Conservation (phyloP, 768 basidiomycete species). For the Butyriboletus loyo region DNA sequence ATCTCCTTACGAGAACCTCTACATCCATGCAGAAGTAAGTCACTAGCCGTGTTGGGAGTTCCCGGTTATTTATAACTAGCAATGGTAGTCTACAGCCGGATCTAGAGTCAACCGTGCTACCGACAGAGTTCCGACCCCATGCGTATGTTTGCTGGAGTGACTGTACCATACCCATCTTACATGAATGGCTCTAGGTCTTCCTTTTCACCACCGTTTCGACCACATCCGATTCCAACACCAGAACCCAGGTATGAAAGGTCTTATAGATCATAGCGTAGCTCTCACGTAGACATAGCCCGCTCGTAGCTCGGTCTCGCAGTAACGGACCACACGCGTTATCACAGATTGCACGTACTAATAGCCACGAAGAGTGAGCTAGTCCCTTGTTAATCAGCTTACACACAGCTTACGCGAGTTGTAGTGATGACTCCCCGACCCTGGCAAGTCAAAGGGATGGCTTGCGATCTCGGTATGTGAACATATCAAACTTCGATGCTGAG, state of each 20-base stretch:
- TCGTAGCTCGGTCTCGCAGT: conserved; percentile 18
- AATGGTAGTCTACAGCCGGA: conserved; percentile 4
- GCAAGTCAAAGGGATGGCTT: background rate
- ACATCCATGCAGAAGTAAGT: conserved; percentile 20
- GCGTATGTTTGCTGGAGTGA: conserved; percentile 16
- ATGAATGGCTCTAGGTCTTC: conserved; percentile 10
- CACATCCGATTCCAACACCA: conserved; percentile 28
- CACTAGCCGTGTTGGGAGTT: background rate
- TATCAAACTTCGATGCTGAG: background rate
- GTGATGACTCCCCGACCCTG: background rate
- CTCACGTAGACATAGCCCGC: conserved; percentile 20
- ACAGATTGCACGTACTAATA: background rate
- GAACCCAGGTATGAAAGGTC: conserved; percentile 27
- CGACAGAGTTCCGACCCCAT: conserved; percentile 22
- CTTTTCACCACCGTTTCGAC: conserved; percentile 19
- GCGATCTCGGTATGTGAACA: conserved; percentile 16
- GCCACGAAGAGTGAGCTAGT: conserved; percentile 12
- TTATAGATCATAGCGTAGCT: background rate
- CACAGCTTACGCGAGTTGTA: conserved; percentile 2
- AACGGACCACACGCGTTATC: conserved; percentile 14
- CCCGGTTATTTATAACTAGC: background rate
- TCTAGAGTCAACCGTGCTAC: conserved; percentile 13
- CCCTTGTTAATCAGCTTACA: background rate
- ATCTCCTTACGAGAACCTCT: conserved; percentile 24
- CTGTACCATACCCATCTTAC: background rate